A percentile compares a stretch with the other conserved stretches of the same genome.
Conservation (phyloP, 2,329 filamentous ascomycete genomes). For the Talaromyces marneffei region DNA sequence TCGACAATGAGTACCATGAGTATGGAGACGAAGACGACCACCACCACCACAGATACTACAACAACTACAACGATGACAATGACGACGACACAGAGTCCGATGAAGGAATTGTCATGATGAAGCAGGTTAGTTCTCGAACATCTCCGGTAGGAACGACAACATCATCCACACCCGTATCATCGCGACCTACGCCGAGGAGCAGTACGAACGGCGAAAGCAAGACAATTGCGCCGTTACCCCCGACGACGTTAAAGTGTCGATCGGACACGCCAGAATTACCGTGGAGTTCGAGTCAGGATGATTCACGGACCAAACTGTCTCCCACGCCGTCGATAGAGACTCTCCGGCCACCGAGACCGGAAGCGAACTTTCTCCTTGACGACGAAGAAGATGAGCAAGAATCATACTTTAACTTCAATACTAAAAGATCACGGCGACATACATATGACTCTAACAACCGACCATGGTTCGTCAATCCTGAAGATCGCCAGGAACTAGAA, state of each 20-base stretch:
- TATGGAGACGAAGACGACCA: constrained; percentile 60
- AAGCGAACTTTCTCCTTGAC: constrained; percentile 59
- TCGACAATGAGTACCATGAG: constrained; percentile 51
- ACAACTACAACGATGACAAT: constrained; percentile 22
- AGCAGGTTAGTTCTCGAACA: constrained; percentile 50
- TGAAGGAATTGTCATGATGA: constrained; percentile 78
- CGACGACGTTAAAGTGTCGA: constrained; percentile 79
- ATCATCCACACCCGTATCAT: constrained; percentile 9
- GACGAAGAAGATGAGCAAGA: constrained; percentile 56
- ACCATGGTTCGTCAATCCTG: constrained; percentile 29
- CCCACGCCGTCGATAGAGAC: constrained; percentile 81
- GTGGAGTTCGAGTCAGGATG: constrained; percentile 23
- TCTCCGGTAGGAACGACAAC: constrained; percentile 35
- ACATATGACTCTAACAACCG: constrained; percentile 17
- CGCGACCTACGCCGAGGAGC: constrained; percentile 50
- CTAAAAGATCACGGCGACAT: constrained; percentile 8
- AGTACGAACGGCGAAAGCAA: constrained; percentile 62
- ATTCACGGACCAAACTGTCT: constrained; percentile 49
- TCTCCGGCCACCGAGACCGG: constrained; percentile 62
- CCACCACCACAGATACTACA: not conserved
- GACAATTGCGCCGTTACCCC: constrained; percentile 81
- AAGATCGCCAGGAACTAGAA: constrained; percentile 51
- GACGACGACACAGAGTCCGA: constrained; percentile 64
- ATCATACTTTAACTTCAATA: constrained; percentile 39
- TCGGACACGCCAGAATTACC: constrained; percentile 64